These are phyloP conservation scores for Tremella mesenterica DNA, from an alignment of 768 basidiomycete species.

Conservation along the genomic window DNA sequence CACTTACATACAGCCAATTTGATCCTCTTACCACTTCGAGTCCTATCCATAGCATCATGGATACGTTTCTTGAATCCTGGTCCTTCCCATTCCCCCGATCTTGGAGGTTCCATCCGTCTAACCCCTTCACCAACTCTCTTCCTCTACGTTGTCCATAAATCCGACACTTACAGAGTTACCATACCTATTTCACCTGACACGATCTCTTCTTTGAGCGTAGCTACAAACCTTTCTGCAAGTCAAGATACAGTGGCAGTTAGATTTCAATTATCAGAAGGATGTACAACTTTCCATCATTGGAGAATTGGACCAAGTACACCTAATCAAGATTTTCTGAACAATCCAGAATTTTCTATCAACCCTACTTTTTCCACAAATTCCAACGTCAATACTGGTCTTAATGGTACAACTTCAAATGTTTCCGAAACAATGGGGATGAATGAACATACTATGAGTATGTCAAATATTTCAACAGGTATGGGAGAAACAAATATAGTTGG, in stretches of 20 bases:
- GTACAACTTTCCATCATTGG: conserved; percentile 18
- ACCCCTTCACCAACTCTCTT: conserved; percentile 2
- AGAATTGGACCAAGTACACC: too few relatives aligned
- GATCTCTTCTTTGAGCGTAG: neutral
- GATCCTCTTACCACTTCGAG: conserved; percentile 23
- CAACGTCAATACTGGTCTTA: too few relatives aligned
- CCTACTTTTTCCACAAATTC: too few relatives aligned
- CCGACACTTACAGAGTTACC: conserved; percentile 20
- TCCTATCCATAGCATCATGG: conserved; percentile 28
- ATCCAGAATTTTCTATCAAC: too few relatives aligned
- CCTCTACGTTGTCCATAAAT: conserved; percentile 23
- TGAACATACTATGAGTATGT: too few relatives aligned
- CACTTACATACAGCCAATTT: conserved; percentile 8
- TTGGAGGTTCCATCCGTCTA: conserved; percentile 17
- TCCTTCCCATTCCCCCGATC: conserved; percentile 14
- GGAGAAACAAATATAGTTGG: too few relatives aligned
- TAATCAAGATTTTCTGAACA: too few relatives aligned
- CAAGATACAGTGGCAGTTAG: conserved; percentile 20
- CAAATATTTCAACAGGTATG: too few relatives aligned
- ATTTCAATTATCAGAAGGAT: conserved; percentile 12
- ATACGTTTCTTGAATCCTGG: conserved; percentile 34
- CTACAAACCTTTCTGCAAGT: neutral
- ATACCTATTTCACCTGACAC: conserved; percentile 13
- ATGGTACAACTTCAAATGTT: too few relatives aligned
- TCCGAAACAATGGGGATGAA: too few relatives aligned